Evolutionary conservation across 202 grass and related monocot species (phyloP), one percentile per base, ranked within the genome.

Genomic region (Hordeum pubiflorum): DNA sequence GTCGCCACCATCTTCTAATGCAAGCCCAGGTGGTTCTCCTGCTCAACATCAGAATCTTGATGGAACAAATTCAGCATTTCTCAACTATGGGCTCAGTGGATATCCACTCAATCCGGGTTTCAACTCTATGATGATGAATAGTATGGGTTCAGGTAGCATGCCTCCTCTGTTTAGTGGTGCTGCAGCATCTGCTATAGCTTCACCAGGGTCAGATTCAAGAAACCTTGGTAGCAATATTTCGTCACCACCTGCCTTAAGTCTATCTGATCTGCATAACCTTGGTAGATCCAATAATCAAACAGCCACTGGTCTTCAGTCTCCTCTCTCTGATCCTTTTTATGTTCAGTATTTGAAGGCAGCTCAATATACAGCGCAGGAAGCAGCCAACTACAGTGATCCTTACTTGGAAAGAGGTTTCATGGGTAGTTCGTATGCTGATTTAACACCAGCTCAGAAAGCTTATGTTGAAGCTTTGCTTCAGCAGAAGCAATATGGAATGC

Each of bases 391-490:
- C 56, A 78, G 69, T 38, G 82, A 90, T 80, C 79, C 82, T 85
- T 90, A 79, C 32, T 64, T 87, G 44, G 87, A 89, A 75, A 87
- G 85, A 63, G 87, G 74, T 87, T 93, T 80, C 54, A 46, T 77
- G 67, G 81, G 73, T 39, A 84, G 69, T 72, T 91, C 91, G 54
- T 87, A 89, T 81, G 63, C 77, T 58, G 88, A 94, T 88, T 87
- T 94, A 81, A 85, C 64, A 36, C 85, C 79, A 52, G 39, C 91
- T 75, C 94, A 97, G 63, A 97, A 92, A 72, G 85, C 89, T 83
- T 94, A 97, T 88, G 38, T 83, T 65, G 94, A 89, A 83, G 75
- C 83, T 73, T 91, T 94, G 40, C 89, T 94, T 83, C 94, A 97
- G 84, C 94, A 94, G 69, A 94, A 94, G 79, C 94, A 90, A 77